Evolutionary conservation across 352 stramenopile species (phyloP), one percentile per base, ranked within the genome.

Genomic region (Aphanomyces euteiches): DNA sequence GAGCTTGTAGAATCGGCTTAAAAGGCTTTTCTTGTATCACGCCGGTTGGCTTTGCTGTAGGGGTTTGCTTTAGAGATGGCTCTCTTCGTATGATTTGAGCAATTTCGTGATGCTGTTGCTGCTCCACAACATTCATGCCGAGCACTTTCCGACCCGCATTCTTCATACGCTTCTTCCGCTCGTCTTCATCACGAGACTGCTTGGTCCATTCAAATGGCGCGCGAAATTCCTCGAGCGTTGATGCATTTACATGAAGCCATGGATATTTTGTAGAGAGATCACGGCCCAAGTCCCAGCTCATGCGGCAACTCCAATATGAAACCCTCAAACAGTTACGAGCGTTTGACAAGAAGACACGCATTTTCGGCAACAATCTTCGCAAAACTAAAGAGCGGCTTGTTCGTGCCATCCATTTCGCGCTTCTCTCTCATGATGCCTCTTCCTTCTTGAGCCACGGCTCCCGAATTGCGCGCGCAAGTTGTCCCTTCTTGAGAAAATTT

Each of bases 231-330:
- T 81, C 74, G 36, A 92, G 72, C 17, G 85, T 82, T 72, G 83
- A 71, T 13, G 74, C 73, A 40, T 90, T 84, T 28, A 90, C 78
- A 56, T 80, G 83, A 54, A 92, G 77, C 85, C 85, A 92, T 37
- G 85, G 85, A 73, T 92, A 92, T 75, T 92, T 92, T 58, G 75
- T 53, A 12, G 74, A 73, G 17, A 92, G 56, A 28, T 88, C 76
- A 34, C 28, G 28, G 28, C 74, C 81, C 60, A 88, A 69, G 40
- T 92, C 84, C 83, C 81, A 90, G 13, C 60, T 68, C 43, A 59
- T 73, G 7, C 2, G 7, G 48, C 50, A 34, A 58, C 8, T 21
- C 28, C 50, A 34, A 13, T 1, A 58, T 10, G n/a, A 34, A 58
- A 58, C 8, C 8, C 50, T n/a, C n/a, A 19, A 38, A 34, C n/a